phyloP scores from a whole-genome alignment of 176 grass and related monocot genomes.

The Carex littledalei region DNA sequence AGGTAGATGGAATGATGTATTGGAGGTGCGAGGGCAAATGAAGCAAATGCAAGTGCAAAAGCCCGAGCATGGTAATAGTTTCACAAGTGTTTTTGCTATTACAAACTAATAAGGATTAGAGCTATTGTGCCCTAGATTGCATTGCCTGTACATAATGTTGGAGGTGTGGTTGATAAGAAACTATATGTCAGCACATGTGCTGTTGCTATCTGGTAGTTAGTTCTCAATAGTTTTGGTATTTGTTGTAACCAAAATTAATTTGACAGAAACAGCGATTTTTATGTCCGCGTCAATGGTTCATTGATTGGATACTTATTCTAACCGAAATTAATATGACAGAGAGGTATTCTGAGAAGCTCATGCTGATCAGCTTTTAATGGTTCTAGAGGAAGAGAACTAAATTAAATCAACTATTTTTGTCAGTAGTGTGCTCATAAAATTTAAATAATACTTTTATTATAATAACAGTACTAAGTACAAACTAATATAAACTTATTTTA shows the following conservation, averaged over 20 bases:
- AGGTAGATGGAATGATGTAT: constrained; percentile 38
- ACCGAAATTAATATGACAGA: not conserved
- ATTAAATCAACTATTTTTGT: not conserved
- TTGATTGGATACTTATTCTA: not conserved
- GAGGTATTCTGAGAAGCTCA: not conserved
- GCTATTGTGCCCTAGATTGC: not conserved
- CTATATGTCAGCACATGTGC: not conserved
- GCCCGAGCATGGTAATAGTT: constrained; percentile 35
- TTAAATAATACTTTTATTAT: not conserved
- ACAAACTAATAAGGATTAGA: not conserved
- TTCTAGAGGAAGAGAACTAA: too few species aligned
- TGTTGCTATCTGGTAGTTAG: constrained; percentile 6
- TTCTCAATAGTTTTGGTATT: not conserved
- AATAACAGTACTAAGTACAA: constrained; percentile 2
- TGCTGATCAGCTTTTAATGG: not conserved
- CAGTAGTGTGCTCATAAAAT: not conserved
- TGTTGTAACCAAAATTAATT: not conserved
- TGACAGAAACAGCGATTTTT: not conserved
- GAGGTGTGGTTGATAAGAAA: not conserved
- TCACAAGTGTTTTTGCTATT: not conserved
- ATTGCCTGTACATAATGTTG: not conserved
- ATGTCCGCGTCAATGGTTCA: not conserved
- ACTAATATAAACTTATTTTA: not conserved
- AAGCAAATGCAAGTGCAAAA: constrained; percentile 31
- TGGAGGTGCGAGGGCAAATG: constrained; percentile 39